phyloP scores from a whole-genome alignment of 2,329 filamentous ascomycete genomes.

The Magnaporthiopsis rhizophila region DNA sequence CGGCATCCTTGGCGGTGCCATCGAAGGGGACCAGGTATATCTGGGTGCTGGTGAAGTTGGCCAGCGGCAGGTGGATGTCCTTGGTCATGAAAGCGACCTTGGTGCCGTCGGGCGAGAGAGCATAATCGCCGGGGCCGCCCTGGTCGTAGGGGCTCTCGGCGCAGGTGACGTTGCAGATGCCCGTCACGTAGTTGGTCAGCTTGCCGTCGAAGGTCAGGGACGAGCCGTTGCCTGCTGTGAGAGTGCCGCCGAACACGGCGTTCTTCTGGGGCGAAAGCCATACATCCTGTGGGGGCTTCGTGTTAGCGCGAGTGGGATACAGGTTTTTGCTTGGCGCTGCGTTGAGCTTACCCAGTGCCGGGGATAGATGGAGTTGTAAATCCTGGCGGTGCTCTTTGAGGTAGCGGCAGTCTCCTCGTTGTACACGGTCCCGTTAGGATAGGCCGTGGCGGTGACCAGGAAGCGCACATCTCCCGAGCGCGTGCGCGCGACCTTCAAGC shows the following conservation, averaged over 20 bases:
- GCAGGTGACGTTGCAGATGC: conserved; percentile 23
- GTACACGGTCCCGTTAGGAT: conserved; percentile 48
- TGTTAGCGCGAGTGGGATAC: neutral
- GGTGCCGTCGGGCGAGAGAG: conserved; percentile 38
- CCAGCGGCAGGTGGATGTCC: conserved; percentile 43
- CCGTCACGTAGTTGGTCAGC: conserved; percentile 26
- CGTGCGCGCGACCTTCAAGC: conserved; percentile 26
- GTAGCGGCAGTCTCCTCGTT: conserved; percentile 41
- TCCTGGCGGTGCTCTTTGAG: conserved; percentile 39
- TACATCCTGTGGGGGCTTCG: conserved; percentile 28
- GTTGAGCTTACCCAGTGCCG: conserved; percentile 42
- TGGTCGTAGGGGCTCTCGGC: conserved; percentile 39
- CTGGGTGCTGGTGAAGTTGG: conserved; percentile 39
- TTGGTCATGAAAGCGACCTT: conserved; percentile 47
- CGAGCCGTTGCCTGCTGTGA: conserved; percentile 24
- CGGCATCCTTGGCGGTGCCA: conserved; percentile 21
- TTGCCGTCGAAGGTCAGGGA: conserved; percentile 20
- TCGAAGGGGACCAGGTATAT: conserved; percentile 26
- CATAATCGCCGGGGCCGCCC: conserved; percentile 51
- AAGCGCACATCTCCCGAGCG: conserved; percentile 26
- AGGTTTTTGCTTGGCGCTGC: neutral
- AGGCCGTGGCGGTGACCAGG: conserved; percentile 42
- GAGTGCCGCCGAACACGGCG: conserved; percentile 50
- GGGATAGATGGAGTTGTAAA: conserved; percentile 49
- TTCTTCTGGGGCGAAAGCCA: conserved; percentile 48